Percentiles rank a stretch among this genome's conserved stretches.
Evolutionary conservation across 2,329 filamentous ascomycete species (phyloP).

Genomic region (Aspergillus fijiensis): DNA sequence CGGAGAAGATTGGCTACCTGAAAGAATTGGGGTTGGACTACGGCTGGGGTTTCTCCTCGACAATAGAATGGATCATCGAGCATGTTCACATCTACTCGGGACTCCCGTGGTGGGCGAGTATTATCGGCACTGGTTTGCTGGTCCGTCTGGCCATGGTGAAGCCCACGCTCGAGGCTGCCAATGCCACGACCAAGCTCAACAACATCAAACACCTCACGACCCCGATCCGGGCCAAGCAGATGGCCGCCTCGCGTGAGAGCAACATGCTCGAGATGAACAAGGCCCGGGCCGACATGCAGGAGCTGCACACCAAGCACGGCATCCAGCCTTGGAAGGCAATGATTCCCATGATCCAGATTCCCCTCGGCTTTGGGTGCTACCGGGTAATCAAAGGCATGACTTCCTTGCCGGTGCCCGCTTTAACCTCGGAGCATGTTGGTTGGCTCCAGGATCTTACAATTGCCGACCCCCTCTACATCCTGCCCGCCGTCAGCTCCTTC

Average conservation of each 20-base stretch:
- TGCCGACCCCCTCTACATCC: constrained; percentile 72
- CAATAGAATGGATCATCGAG: constrained; percentile 76
- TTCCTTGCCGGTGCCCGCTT: constrained; percentile 73
- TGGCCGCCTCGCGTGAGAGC: constrained; percentile 40
- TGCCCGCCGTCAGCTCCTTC: constrained; percentile 63
- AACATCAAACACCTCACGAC: constrained; percentile 58
- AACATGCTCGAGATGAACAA: constrained; percentile 52
- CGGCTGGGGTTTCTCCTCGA: constrained; percentile 73
- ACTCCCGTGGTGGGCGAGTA: constrained; percentile 78
- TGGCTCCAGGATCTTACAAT: constrained; percentile 80
- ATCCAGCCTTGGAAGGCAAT: constrained; percentile 54
- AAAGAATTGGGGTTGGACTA: constrained; percentile 81
- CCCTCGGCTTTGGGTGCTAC: constrained; percentile 79
- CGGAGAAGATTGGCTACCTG: constrained; percentile 79
- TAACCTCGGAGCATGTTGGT: constrained; percentile 67
- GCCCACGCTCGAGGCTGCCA: constrained; percentile 61
- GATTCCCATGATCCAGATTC: constrained; percentile 61
- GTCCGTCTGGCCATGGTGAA: constrained; percentile 67
- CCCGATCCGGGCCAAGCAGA: constrained; percentile 59
- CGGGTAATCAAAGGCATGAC: constrained; percentile 73
- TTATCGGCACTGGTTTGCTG: constrained; percentile 63
- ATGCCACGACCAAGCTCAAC: constrained; percentile 62
- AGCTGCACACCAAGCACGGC: constrained; percentile 56
- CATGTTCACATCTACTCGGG: constrained; percentile 74
- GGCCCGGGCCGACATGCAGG: constrained; percentile 49